phyloP scores from a whole-genome alignment of 345 rosid species.

The Citropsis articulata region DNA sequence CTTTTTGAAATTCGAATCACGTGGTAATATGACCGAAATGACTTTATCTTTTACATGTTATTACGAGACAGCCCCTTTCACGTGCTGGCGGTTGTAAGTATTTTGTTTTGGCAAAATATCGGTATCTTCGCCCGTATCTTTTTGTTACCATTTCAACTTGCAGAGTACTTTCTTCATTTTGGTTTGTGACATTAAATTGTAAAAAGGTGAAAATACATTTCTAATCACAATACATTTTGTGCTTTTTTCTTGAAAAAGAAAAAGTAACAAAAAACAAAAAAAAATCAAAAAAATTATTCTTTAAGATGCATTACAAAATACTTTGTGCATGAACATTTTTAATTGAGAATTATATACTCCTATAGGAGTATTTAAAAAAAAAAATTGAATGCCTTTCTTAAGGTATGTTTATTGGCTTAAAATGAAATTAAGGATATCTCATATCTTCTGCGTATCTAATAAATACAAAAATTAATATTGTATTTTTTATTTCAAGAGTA shows the following conservation, averaged over 20 bases:
- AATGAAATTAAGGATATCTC: no score
- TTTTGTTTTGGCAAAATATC: not conserved
- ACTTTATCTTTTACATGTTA: not conserved
- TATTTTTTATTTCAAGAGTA: no score
- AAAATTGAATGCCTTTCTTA: no score
- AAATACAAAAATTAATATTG: not conserved
- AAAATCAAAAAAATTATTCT: no score
- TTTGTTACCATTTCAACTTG: not conserved
- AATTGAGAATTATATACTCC: no score
- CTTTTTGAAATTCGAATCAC: conserved; percentile 7
- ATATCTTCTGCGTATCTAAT: not conserved
- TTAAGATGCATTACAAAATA: no score
- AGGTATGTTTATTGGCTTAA: no score
- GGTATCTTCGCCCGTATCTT: not conserved
- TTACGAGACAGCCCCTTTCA: not conserved
- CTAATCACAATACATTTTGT: no score
- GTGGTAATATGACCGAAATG: not conserved
- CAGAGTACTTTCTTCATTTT: not conserved
- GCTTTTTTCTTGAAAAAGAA: no score
- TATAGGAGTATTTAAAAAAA: no score
- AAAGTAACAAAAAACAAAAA: no score
- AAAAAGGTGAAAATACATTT: not conserved
- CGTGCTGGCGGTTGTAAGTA: not conserved
- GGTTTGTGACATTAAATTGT: not conserved
- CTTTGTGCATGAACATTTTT: no score